Evolutionary conservation across 768 basidiomycete species (phyloP), one percentile per base, ranked within the genome.

Genomic region (Lactarius indigo): DNA sequence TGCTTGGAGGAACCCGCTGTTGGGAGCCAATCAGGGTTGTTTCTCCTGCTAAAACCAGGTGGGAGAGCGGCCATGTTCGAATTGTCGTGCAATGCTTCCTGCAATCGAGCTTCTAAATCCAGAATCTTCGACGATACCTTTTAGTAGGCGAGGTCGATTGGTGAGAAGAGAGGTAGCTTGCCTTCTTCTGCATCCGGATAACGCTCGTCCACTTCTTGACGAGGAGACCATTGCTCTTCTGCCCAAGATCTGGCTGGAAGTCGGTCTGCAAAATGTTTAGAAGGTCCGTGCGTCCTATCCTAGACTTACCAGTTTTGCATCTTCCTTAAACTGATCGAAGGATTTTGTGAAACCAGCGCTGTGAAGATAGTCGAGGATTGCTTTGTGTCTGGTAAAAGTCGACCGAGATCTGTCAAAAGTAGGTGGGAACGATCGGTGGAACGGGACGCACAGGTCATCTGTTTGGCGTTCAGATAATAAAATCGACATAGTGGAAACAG

Each of bases 61-160:
- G 75, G 73, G 20, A 75, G 73, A 57, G 77, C 71, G 0, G 78
- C 74, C 57, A 71, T 68, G 63, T 66, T 70, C 0, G 81, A 75
- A 30, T 83, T 78, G 72, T 86, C 84, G 61, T 84, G 80, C 64
- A 79, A 69, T 37, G 85, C 78, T 59, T 83, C 78, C 6, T 84
- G 75, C 60, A 86, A 82, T 13, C 83, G 80, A 9, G 80, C 74
- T 75, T 87, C 86, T 30, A 88, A 77, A 68, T 87, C 86, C 80
- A 87, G 81, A 63, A 88, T 86, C 86, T 87, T 71, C 15, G 23
- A 26, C 42, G 20, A 37, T 15, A 10, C 33, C 44, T 17, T 23
- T 55, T 42, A 52, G 33, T n/a, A 17, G 20, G 41, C 20, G 23
- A 42, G 26, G 20, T 44, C 18, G 8, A 28, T 26, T 37, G 3